Percentiles rank a stretch among this genome's conserved stretches.
phyloP scores from a whole-genome alignment of 441 rosid genomes.

The Gossypium gossypioides region DNA sequence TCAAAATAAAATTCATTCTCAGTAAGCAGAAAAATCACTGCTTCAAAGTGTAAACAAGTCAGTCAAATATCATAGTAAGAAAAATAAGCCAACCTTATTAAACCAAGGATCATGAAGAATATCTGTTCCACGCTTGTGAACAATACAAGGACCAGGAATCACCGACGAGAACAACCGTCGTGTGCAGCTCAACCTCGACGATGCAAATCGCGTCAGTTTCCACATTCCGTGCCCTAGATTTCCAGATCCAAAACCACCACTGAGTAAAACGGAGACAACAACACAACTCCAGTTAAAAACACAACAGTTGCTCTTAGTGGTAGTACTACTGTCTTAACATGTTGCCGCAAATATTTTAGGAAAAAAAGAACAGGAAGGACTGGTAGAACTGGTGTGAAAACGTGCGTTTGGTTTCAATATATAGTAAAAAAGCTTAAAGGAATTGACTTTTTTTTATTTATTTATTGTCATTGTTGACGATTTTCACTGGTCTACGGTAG shows the following conservation, averaged over 20 bases:
- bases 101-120: conserved; percentile 99
- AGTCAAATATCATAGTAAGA: neutral
- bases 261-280: neutral
- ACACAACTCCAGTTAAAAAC: neutral
- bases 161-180: conserved; percentile 60
- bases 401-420: conserved; percentile 12
- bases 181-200: conserved; percentile 38
- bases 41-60: conserved; percentile 1
- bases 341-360: neutral
- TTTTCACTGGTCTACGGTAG: neutral
- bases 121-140: conserved; percentile 95
- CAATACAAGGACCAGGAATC: conserved; percentile 85
- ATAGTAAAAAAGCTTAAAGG: neutral
- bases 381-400: conserved; percentile 11
- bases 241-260: conserved; percentile 27
- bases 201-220: conserved; percentile 43
- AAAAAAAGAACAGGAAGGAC: neutral
- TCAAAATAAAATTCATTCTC: neutral
- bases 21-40: neutral
- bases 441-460: neutral
- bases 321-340: neutral
- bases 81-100: conserved; percentile 54
- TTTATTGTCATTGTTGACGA: neutral
- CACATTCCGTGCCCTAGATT: conserved; percentile 44
- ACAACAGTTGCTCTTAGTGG: neutral